Evolutionary conservation across 192 early-diverging fungal species (phyloP), one percentile per base, ranked within the genome.

Genomic region (Backusella morwellensis): DNA sequence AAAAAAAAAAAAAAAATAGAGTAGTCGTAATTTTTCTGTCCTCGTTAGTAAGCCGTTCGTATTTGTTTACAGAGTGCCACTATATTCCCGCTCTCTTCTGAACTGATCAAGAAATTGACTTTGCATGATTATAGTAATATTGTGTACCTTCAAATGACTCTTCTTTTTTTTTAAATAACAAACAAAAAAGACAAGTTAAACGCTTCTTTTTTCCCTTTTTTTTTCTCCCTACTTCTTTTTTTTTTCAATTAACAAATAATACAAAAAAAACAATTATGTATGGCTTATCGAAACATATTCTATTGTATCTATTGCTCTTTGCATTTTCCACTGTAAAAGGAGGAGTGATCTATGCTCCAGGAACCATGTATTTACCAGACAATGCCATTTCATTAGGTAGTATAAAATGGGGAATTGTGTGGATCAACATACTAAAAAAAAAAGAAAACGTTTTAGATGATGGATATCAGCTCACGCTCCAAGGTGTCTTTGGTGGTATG

Each of bases 401-500:
- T 32, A 32, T 32, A 32, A 32, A 32, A 32, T 32, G 32, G 1
- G 32, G 32, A 32, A 32, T 32, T 32, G 32, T 32, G 32, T 35
- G 29, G 9, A 68, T 68, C 11, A 7, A 68, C 6, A 34, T 23
- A 35, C 3, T 32, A 7, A 29, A 14, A 35, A 32, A 35, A 35
- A 68, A 12, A 3, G 12, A 2, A 3, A n/a, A 2, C 17, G 4
- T 36, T 32, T 1, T 72, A 75, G 70, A 74, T 52, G 80, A 81
- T 29, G 77, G 80, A 4, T 84, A 84, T 72, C 72, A 79, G 29
- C 35, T 84, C 9, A 77, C 80, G 0, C 74, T 81, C 29, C 83
- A 84, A 63, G 77, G 70, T 19, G 77, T 80, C 9, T 75, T 84
- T 41, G 77, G 54, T 15, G 83, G 83, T 6, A 81, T 76, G 6